Conservation (phyloP, 148 eudicot species). For the Tetragonia tetragonoides region DNA sequence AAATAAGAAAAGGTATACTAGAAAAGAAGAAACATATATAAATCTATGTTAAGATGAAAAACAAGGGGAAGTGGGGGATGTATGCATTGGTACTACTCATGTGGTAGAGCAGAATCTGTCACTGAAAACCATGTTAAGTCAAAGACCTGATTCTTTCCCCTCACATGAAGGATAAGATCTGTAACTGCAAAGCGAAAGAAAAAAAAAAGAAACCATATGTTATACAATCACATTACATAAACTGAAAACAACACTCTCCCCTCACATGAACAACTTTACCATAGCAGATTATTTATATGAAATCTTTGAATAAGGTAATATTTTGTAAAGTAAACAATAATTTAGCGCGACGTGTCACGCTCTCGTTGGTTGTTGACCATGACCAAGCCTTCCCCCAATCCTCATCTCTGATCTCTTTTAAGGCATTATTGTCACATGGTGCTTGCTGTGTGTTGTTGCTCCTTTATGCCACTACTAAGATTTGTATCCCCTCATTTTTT, state of each 20-base stretch:
- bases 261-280: background rate
- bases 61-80: constrained; percentile 11
- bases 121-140: constrained; percentile 21
- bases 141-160: constrained; percentile 5
- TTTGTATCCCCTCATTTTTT: background rate
- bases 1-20: too few species aligned
- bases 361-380: constrained; percentile 9
- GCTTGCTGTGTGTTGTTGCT: background rate
- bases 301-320: background rate
- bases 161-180: constrained; percentile 23
- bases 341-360: background rate
- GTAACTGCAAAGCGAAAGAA: background rate
- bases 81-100: background rate
- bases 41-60: background rate
- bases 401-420: background rate
- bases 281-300: background rate
- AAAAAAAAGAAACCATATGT: background rate
- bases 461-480: background rate
- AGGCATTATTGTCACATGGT: constrained; percentile 8
- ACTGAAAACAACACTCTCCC: background rate
- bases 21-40: too few species aligned
- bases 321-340: background rate
- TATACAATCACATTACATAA: background rate
- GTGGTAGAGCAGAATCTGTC: constrained; percentile 27
- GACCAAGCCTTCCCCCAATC: background rate